These are phyloP conservation scores for Septoria petroselini DNA, from an alignment of 2,329 filamentous ascomycete genomes.

Conservation along the genomic window DNA sequence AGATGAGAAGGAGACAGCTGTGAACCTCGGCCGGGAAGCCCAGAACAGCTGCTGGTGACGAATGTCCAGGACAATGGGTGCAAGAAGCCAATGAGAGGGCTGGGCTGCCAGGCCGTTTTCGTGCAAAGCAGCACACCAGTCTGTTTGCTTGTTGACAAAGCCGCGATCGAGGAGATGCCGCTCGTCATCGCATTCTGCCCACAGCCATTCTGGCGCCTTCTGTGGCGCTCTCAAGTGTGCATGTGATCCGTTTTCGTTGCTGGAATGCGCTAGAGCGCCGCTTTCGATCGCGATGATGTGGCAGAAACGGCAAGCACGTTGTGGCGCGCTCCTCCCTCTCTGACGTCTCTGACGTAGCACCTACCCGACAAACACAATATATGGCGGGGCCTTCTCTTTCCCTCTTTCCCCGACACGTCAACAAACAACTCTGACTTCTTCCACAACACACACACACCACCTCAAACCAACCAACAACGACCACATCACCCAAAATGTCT, in stretches of 20 bases:
- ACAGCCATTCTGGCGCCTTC: neutral
- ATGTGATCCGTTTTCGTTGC: neutral
- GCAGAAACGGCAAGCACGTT: neutral
- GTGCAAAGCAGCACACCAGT: too few relatives aligned
- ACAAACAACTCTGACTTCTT: neutral
- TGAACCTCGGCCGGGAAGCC: neutral
- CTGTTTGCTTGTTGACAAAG: neutral
- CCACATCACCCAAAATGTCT: slow-evolving; percentile 40
- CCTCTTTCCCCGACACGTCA: neutral
- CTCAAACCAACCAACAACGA: slow-evolving; percentile 15
- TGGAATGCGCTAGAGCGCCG: neutral
- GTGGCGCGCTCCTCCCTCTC: neutral
- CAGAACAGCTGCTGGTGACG: neutral
- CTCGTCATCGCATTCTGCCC: neutral
- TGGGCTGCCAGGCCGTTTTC: neutral
- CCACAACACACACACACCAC: neutral
- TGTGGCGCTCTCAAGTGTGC: slow-evolving; percentile 1
- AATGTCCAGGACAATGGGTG: neutral
- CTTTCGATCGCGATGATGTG: neutral
- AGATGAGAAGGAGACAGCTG: neutral
- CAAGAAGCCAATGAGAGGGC: neutral
- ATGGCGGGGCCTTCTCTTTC: neutral
- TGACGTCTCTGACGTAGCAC: neutral
- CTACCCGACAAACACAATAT: too few relatives aligned
- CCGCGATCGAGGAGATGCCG: neutral